Conservation (phyloP, 179 eudicot genomes). For the Heliamphora pulchella region DNA sequence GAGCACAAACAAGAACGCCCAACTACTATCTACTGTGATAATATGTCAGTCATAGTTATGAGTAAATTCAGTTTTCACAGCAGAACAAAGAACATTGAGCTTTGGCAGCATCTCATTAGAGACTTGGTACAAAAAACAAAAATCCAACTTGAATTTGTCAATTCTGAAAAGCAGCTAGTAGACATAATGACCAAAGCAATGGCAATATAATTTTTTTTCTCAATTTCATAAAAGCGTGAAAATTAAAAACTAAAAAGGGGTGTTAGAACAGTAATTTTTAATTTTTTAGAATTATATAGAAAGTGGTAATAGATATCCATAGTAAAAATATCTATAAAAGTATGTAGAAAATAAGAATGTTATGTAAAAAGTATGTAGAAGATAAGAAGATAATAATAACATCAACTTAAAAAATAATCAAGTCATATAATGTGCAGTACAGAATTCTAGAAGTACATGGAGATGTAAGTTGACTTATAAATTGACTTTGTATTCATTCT, state of each 20-base stretch:
- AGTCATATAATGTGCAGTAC: too few relatives aligned
- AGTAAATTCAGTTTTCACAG: background rate
- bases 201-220: background rate
- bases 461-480: too few relatives aligned
- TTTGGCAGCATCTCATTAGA: background rate
- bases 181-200: background rate
- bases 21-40: background rate
- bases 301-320: too few relatives aligned
- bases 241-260: background rate
- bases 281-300: too few relatives aligned
- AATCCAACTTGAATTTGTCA: background rate
- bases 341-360: too few relatives aligned
- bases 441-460: too few relatives aligned
- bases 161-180: background rate
- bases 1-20: background rate
- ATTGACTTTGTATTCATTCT: too few relatives aligned
- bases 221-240: background rate
- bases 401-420: too few relatives aligned
- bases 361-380: too few relatives aligned
- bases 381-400: too few relatives aligned
- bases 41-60: background rate
- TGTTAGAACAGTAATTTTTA: background rate
- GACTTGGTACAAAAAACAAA: background rate
- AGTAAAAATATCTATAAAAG: too few relatives aligned
- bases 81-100: background rate